Percentiles rank a stretch among this genome's conserved stretches.
Evolutionary conservation across 2,329 filamentous ascomycete genomes (phyloP).

Genomic region (Dryadomyces quercivorus): DNA sequence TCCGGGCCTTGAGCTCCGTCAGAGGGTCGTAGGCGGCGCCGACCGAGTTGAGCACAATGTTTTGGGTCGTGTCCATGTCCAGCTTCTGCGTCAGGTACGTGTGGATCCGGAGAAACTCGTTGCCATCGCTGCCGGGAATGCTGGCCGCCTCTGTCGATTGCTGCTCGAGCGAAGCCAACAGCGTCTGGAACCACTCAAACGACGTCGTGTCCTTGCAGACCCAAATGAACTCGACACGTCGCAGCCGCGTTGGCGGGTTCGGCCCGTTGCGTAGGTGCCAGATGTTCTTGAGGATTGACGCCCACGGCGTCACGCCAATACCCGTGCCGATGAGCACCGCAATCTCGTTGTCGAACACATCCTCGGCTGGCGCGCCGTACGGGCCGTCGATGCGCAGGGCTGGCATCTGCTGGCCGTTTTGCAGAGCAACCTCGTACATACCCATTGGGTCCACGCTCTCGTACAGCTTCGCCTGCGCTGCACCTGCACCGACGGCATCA

Average conservation of each 20-base stretch:
- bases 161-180: constrained; percentile 79
- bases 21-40: constrained; percentile 80
- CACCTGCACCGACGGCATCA: constrained; percentile 84
- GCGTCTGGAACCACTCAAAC: constrained; percentile 97
- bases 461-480: constrained; percentile 78
- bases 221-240: constrained; percentile 98
- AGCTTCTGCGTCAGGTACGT: constrained; percentile 93
- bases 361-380: constrained; percentile 92
- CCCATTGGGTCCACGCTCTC: constrained; percentile 84
- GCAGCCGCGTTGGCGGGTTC: constrained; percentile 78
- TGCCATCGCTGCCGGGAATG: constrained; percentile 52
- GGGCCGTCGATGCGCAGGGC: constrained; percentile 82
- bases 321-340: constrained; percentile 76
- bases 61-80: constrained; percentile 84
- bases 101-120: constrained; percentile 93
- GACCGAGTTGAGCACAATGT: constrained; percentile 93
- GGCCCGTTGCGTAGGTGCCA: constrained; percentile 89
- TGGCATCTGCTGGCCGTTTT: constrained; percentile 90
- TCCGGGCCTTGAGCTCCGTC: constrained; percentile 79
- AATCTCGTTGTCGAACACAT: constrained; percentile 90
- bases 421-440: constrained; percentile 94
- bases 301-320: constrained; percentile 82
- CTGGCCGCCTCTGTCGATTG: constrained; percentile 64
- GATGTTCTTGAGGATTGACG: constrained; percentile 87
- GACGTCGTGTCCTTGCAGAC: constrained; percentile 90